Evolutionary conservation across 2,329 filamentous ascomycete genomes (phyloP), one percentile per base, ranked within the genome.

Genomic region (Phyllosticta capitalensis): DNA sequence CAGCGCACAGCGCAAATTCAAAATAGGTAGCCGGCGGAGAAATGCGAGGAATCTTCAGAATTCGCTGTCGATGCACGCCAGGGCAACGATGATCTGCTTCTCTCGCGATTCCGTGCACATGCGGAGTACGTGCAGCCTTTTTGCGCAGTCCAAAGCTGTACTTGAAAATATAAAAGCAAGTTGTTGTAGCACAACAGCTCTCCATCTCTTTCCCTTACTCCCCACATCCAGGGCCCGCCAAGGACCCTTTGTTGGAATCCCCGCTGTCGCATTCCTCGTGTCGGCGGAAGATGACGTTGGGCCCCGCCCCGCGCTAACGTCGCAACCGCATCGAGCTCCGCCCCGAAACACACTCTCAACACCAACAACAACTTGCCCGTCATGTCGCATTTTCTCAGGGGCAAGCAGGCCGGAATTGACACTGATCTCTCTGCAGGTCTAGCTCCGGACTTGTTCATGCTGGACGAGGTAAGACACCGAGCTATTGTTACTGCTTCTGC

Each of bases 331-430:
- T 26, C 50, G 20, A 22, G 20, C 50, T 22, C 9, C 50, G 19
- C 20, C 12, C 19, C 20, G 50, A 10, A 52, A 52, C 20, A 17
- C n/a, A 20, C 49, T 20, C 50, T 19, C 20, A 52, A 21, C 50
- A 22, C 19, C 50, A 26, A 21, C 50, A 21, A 52, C 50, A 52
- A 52, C 50, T 52, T 30, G 24, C 26, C 21, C 68, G 67, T 60
- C 60, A 96, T 96, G 92, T 85, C 92, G 59, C 84, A 88, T 67
- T 92, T 97, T 71, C 78, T 99, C 63, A 83, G 94, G 71, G 88
- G 89, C 67, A 96, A 95, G 80, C 94, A 97, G 80, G 84, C 90
- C 60, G 94, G 94, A 68, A 88, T 99, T 67, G 88, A 91, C 71
- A 89, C 87, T 75, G 94, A 97, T 76, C 82, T 99, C 65, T 96